Base-by-base conservation (phyloP, 2,329 filamentous ascomycete genomes). In the Fusarium algeriense region DNA sequence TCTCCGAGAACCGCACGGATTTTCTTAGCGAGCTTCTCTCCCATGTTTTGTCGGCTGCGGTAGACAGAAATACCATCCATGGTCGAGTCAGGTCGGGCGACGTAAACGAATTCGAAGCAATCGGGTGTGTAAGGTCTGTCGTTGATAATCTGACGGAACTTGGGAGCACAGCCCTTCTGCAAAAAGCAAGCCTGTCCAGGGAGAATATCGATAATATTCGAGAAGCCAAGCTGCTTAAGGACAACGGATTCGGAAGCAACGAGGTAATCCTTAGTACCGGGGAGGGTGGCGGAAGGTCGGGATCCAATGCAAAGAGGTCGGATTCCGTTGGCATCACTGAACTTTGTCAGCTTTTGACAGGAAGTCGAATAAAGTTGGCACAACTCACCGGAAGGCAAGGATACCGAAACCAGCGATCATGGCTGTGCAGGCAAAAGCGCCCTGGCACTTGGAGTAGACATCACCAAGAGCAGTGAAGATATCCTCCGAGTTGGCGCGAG, bases 51-150 rank as follows among this genome's bases (percentile, higher is more conserved):
- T 56, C 95, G 89, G 73, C 92, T 94, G 73, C 90, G 89, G 78
- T 97, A 90, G 30, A 98, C 92, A 60, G 92, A 94, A 71, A 97
- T 97, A 20, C 93, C 94, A 77, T 97, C 94, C 62, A 97, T 95
- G 73, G 91, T 86, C 1, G 89, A 91, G 80, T 97, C 94, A 1
- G 93, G 93, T 3, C 94, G 87, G 17, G 93, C 91, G 75, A 97
- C 94, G 83, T 97, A 97, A 63, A 97, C 92, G 71, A 59, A 65
- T 37, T 76, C 74, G 38, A 76, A 75, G 15, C 64, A 52, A 20
- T 97, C 94, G 2, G 94, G 94, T 3, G 92, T 90, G 78, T 97
- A 97, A 19, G 87, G 85, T 74, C 88, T 86, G 73, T 87, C 86
- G 64, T 88, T 82, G 43, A 90, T 88, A 17, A 97, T 90, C 80